Conservation (phyloP, 257 asterid species). For the Gentiana dahurica region DNA sequence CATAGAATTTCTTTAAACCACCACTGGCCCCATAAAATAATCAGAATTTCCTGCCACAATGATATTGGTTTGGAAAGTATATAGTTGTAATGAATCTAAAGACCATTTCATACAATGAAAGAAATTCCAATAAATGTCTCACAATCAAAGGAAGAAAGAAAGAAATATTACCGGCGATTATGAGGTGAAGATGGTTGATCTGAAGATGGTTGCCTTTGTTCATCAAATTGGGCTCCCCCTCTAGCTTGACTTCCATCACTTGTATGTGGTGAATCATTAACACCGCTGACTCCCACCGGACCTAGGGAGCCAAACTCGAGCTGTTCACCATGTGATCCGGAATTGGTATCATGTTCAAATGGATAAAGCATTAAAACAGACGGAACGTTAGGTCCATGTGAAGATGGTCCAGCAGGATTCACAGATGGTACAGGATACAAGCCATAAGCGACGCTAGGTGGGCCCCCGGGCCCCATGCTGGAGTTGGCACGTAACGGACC, state of each 20-base stretch:
- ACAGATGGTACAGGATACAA: slow-evolving; percentile 50
- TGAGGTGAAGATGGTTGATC: slow-evolving; percentile 87
- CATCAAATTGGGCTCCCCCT: slow-evolving; percentile 35
- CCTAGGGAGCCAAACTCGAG: slow-evolving; percentile 85
- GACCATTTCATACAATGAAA: not conserved
- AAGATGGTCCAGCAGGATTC: slow-evolving; percentile 39
- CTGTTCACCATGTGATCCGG: slow-evolving; percentile 57
- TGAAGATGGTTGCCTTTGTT: slow-evolving; percentile 56
- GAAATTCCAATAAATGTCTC: not conserved
- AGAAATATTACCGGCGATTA: slow-evolving; percentile 51
- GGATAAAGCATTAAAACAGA: slow-evolving; percentile 77
- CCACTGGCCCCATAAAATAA: slow-evolving; percentile 15
- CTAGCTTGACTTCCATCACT: slow-evolving; percentile 40
- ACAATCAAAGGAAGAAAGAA: not conserved
- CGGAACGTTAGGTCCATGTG: slow-evolving; percentile 25
- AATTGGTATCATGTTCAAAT: slow-evolving; percentile 40
- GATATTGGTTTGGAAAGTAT: not conserved
- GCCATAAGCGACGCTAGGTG: slow-evolving; percentile 44
- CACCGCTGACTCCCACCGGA: slow-evolving; percentile 43
- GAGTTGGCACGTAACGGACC: slow-evolving; percentile 50
- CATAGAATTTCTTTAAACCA: slow-evolving; percentile 10
- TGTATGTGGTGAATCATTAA: slow-evolving; percentile 50
- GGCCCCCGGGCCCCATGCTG: slow-evolving; percentile 31
- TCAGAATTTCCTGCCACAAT: slow-evolving; percentile 48
- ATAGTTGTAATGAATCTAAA: too few relatives aligned